Conservation (phyloP, 179 eudicot species). For the Camellia oleifera region DNA sequence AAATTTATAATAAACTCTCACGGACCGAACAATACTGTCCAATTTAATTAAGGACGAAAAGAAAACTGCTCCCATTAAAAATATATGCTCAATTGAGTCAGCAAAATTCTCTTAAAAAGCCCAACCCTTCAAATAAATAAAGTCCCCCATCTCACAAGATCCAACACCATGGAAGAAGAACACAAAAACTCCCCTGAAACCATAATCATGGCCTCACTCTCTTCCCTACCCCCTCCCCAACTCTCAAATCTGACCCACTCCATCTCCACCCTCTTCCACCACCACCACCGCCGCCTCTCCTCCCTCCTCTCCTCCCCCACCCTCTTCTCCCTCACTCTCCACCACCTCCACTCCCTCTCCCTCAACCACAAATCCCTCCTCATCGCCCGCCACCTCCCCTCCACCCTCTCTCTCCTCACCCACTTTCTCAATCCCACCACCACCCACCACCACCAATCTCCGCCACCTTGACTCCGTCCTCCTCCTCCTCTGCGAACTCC, state of each 20-base stretch:
- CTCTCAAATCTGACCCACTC: constrained; percentile 40
- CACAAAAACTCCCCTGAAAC: constrained; percentile 34
- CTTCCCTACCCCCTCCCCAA: constrained; percentile 57
- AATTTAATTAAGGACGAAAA: no score
- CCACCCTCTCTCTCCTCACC: constrained; percentile 52
- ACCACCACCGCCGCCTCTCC: constrained; percentile 57
- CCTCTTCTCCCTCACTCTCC: constrained; percentile 63
- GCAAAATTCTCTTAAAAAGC: constrained; percentile 2
- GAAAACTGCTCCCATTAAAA: no score
- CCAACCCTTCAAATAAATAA: not conserved
- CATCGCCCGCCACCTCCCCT: constrained; percentile 67
- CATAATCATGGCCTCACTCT: constrained; percentile 53
- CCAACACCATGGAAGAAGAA: constrained; percentile 37
- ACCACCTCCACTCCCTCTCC: constrained; percentile 75
- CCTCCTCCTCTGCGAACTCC: constrained; percentile 64
- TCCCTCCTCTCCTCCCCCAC: constrained; percentile 62
- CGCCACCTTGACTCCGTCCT: constrained; percentile 67
- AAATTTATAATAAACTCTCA: no score
- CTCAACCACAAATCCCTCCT: constrained; percentile 79
- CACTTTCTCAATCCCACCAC: constrained; percentile 30
- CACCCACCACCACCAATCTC: constrained; percentile 28
- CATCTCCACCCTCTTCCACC: constrained; percentile 52
- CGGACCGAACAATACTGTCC: no score
- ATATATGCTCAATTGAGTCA: not conserved
- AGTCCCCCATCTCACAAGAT: constrained; percentile 23